Evolutionary conservation across 192 early-diverging fungal species (phyloP).

Genomic region (Geranomyces variabilis): DNA sequence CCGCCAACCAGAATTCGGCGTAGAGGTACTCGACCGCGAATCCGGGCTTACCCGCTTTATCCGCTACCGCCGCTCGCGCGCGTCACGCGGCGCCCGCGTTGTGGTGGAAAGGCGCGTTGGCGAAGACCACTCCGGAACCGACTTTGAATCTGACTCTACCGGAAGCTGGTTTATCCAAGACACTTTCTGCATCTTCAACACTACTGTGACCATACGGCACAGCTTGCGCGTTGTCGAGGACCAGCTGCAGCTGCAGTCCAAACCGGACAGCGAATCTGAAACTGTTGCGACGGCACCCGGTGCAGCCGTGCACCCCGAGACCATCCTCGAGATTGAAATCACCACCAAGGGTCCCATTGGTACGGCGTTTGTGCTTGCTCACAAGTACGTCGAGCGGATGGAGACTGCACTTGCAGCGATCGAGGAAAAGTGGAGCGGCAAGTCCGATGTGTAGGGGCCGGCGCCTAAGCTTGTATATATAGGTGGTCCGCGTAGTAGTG

Average conservation of each 20-base stretch:
- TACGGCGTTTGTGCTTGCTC: constrained; percentile 22
- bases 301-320: constrained; percentile 7
- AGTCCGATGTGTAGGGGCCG: neutral
- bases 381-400: constrained; percentile 22
- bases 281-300: neutral
- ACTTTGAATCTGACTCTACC: constrained; percentile 14
- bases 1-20: constrained; percentile 31
- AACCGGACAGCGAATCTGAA: neutral
- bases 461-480: no score
- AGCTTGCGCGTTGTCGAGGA: constrained; percentile 11
- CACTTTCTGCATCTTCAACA: constrained; percentile 26
- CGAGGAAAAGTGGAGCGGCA: constrained; percentile 27
- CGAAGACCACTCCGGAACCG: constrained; percentile 6
- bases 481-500: no score
- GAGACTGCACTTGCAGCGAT: constrained; percentile 8
- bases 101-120: constrained; percentile 16
- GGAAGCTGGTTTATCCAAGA: constrained; percentile 17
- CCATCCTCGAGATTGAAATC: constrained; percentile 15
- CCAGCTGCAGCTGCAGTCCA: neutral
- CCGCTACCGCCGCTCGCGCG: constrained; percentile 19
- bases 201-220: constrained; percentile 21
- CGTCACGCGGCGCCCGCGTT: constrained; percentile 15
- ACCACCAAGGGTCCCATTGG: constrained; percentile 15
- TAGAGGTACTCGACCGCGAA: constrained; percentile 19
- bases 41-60: constrained; percentile 26